Conservation (phyloP, 2,329 filamentous ascomycete genomes). For the Lasiodiplodia theobromae region DNA sequence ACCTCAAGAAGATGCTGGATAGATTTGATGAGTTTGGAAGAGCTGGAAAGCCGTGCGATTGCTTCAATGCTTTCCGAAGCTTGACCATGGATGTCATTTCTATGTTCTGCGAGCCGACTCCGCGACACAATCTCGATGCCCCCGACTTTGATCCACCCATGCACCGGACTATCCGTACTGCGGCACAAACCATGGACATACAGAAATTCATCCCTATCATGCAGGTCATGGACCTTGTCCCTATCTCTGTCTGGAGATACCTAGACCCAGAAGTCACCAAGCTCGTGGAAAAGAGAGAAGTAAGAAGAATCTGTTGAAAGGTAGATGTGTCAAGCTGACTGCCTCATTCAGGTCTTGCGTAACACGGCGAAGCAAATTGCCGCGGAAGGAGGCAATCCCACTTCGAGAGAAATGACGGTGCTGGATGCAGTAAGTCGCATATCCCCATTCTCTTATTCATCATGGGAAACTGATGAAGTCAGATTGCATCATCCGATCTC, state of each 20-base stretch:
- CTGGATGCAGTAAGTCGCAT: constrained; percentile 2
- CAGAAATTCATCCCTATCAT: constrained; percentile 31
- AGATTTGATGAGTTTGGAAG: constrained; percentile 28
- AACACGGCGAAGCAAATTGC: not conserved
- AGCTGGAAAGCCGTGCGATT: constrained; percentile 24
- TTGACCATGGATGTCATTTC: constrained; percentile 34
- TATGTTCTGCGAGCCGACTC: constrained; percentile 31
- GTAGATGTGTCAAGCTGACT: not conserved
- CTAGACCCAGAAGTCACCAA: not conserved
- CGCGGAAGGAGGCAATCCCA: not conserved
- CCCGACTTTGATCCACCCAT: constrained; percentile 31
- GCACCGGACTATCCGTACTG: constrained; percentile 28
- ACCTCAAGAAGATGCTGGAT: constrained; percentile 30
- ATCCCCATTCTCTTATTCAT: not conserved
- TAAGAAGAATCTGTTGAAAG: not conserved
- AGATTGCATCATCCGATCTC: constrained; percentile 38
- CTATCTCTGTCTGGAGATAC: not conserved
- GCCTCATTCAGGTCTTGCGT: not conserved
- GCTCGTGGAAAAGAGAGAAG: constrained; percentile 11
- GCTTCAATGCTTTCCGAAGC: constrained; percentile 33
- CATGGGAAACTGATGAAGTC: not conserved
- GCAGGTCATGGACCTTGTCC: constrained; percentile 42
- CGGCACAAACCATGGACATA: constrained; percentile 29
- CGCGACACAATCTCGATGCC: constrained; percentile 29
- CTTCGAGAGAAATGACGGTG: not conserved